These are phyloP conservation scores for Lippia alba DNA, from an alignment of 305 asterid genomes.

Conservation along the genomic window DNA sequence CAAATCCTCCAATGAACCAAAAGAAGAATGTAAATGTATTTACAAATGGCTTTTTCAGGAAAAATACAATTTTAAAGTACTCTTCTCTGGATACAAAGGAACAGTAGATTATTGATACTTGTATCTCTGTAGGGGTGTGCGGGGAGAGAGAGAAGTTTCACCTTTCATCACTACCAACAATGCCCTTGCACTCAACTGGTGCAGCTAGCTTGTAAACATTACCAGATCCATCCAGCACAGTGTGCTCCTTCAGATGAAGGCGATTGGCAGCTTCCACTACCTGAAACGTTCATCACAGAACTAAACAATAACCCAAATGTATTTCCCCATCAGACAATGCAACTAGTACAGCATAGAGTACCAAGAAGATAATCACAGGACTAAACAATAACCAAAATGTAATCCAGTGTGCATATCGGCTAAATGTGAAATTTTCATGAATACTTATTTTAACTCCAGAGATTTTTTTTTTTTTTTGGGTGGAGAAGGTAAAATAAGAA, in stretches of 20 bases:
- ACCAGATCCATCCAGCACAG: constrained; percentile 82
- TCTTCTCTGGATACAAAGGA: neutral
- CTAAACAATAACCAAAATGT: too few species aligned
- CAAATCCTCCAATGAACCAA: constrained; percentile 12
- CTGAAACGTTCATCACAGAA: constrained; percentile 39
- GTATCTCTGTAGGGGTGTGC: neutral
- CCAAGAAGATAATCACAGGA: neutral
- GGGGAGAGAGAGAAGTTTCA: constrained; percentile 29
- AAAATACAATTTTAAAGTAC: neutral
- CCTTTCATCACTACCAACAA: constrained; percentile 97
- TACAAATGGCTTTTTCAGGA: constrained; percentile 1
- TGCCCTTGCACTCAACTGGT: constrained; percentile 96
- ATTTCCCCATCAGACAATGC: neutral
- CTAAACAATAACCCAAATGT: neutral
- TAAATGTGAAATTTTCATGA: neutral
- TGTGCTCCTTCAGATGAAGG: constrained; percentile 86
- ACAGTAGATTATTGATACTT: constrained; percentile 2
- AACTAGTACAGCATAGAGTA: neutral
- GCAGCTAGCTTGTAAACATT: constrained; percentile 82
- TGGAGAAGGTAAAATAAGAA: neutral
- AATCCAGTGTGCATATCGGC: too few species aligned
- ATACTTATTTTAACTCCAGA: neutral
- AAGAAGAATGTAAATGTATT: neutral
- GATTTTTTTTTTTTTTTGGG: neutral
- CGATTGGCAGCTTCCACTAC: constrained; percentile 84